Evolutionary conservation across 2,329 filamentous ascomycete species (phyloP).

Genomic region (Xylariaceae sp.): DNA sequence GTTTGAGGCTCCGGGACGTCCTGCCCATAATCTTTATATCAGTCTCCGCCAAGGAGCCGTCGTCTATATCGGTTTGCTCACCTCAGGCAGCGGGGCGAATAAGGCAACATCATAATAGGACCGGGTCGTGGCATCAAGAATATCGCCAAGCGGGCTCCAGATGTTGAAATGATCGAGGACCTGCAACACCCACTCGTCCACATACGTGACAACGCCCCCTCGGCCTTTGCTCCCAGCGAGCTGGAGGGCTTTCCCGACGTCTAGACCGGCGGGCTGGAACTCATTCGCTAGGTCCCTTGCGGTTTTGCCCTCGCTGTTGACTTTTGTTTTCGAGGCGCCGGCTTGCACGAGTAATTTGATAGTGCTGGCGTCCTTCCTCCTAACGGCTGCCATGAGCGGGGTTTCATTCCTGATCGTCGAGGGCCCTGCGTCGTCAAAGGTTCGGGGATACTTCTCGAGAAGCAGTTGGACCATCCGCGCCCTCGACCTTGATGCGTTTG

Average conservation of each 20-base stretch:
- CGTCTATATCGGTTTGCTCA: too few species aligned
- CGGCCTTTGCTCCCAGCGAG: slow-evolving; percentile 13
- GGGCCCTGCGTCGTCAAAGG: slow-evolving; percentile 13
- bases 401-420: slow-evolving; percentile 7
- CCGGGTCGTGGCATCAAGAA: slow-evolving; percentile 14
- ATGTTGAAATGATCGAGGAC: slow-evolving; percentile 17
- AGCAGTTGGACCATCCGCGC: slow-evolving; percentile 17
- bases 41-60: neutral
- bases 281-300: slow-evolving; percentile 9
- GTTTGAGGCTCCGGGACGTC: slow-evolving; percentile 14
- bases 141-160: slow-evolving; percentile 14
- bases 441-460: slow-evolving; percentile 14
- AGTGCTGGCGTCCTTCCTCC: slow-evolving; percentile 5
- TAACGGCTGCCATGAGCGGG: slow-evolving; percentile 17
- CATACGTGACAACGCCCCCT: slow-evolving; percentile 15
- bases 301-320: slow-evolving; percentile 15
- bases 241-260: slow-evolving; percentile 13
- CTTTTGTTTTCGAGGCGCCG: slow-evolving; percentile 16
- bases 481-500: slow-evolving; percentile 9
- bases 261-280: slow-evolving; percentile 1
- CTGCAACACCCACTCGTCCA: slow-evolving; percentile 14
- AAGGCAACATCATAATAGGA: slow-evolving; percentile 4
- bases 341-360: slow-evolving; percentile 15
- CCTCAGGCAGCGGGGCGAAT: slow-evolving; percentile 6
- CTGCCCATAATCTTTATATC: neutral